Evolutionary conservation across 148 eudicot species (phyloP).

Genomic region (Nepenthes mirabilis): DNA sequence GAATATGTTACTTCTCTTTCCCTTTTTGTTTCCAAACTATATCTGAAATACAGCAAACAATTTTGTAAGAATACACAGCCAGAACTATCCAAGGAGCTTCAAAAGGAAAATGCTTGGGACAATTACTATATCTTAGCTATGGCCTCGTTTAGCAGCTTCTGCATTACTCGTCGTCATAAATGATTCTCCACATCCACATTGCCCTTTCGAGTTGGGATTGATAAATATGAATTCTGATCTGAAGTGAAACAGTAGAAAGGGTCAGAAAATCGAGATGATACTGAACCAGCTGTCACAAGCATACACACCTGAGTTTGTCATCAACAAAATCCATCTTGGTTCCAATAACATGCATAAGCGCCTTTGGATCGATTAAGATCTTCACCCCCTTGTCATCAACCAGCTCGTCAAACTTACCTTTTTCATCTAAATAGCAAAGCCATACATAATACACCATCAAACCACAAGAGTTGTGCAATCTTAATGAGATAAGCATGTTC

Average conservation of each 20-base stretch:
- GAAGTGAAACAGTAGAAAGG: constrained; percentile 6
- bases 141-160: constrained; percentile 27
- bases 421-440: constrained; percentile 50
- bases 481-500: no score
- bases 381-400: constrained; percentile 94
- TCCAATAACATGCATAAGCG: constrained; percentile 95
- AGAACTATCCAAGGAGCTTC: neutral
- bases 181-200: constrained; percentile 81
- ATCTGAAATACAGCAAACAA: no score
- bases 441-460: neutral
- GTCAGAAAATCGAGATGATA: neutral
- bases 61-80: neutral
- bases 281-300: neutral
- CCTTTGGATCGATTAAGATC: constrained; percentile 91
- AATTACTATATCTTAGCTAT: neutral
- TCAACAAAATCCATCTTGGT: constrained; percentile 96
- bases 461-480: no score
- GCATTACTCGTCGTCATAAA: constrained; percentile 49
- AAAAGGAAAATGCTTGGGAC: neutral
- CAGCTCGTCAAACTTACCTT: constrained; percentile 90
- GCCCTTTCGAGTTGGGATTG: constrained; percentile 66
- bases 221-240: constrained; percentile 69
- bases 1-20: no score
- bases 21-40: no score
- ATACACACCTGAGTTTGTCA: constrained; percentile 74